Base-by-base conservation (phyloP, 768 basidiomycete species). In the Mycena olivaceomarginata region DNA sequence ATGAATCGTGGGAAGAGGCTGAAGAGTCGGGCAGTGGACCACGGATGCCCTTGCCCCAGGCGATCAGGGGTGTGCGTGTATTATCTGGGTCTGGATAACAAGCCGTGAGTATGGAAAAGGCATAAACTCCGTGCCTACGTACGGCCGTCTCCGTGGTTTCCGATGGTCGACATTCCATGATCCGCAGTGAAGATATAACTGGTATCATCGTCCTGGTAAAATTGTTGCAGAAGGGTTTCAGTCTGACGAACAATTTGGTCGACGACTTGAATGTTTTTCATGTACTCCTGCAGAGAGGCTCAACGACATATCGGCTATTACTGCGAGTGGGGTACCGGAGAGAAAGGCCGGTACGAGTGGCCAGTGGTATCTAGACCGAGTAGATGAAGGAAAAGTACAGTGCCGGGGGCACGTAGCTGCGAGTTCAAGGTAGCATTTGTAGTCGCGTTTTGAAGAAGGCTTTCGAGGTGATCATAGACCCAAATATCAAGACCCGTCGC, bases 71-170 rank as follows among this genome's bases (percentile, higher is more conserved):
- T 2, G 96, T 97, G 59, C 95, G 91, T 8, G 96, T 97, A 80
- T 94, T 96, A 82, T 97, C 96, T 0, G 96, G 96, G 81, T 97
- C 95, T 96, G 74, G 15, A 64, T 40, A 56, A 53, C 57, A 41
- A 39, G 65, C 11, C n/a, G n/a, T 59, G 13, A 80, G 76, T 78
- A 72, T 15, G 39, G 7, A 31, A 64, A 46, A 74, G 62, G 37
- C 65, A 53, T 20, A 59, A 43, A 41, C 66, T 64, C 66, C 69
- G 40, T 64, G 59, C 68, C 83, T 87, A 82, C 76, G 63, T 81
- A 94, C 95, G 93, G 48, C 96, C 96, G 76, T 97, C 96, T 5
- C 96, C 96, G 74, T 97, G 96, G 81, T 97, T 97, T 15, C 96
- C 96, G 70, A 96, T 94, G 43, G 88, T 91, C 5, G 94, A 95